Conservation (phyloP, 192 early-diverging fungal genomes). For the Mortierella alpina region DNA sequence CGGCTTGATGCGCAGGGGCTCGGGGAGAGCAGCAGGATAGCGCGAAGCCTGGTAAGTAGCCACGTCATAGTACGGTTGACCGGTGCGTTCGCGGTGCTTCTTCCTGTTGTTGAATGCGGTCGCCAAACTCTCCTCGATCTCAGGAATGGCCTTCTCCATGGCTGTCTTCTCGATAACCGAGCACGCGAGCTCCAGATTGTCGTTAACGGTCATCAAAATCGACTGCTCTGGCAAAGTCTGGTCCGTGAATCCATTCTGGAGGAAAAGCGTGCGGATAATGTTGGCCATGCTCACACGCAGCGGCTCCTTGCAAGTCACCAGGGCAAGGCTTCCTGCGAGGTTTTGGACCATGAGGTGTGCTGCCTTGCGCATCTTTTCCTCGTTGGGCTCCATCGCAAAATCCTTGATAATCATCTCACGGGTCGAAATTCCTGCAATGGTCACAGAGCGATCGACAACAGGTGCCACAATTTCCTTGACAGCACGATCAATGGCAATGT, state of each 20-base stretch:
- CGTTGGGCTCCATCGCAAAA: conserved; percentile 94
- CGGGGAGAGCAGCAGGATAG: conserved; percentile 89
- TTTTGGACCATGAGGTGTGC: conserved; percentile 97
- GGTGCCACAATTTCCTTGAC: conserved; percentile 90
- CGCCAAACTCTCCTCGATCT: conserved; percentile 89
- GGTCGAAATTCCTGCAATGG: conserved; percentile 92
- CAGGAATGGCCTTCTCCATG: conserved; percentile 93
- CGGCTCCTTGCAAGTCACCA: conserved; percentile 94
- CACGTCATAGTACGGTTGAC: conserved; percentile 93
- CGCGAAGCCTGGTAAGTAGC: conserved; percentile 78
- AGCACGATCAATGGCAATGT: conserved; percentile 88
- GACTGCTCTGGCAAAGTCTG: conserved; percentile 86
- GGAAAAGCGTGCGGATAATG: conserved; percentile 75
- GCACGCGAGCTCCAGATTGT: conserved; percentile 95
- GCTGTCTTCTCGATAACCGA: conserved; percentile 96
- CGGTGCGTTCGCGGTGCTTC: conserved; percentile 90
- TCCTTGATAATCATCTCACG: conserved; percentile 95
- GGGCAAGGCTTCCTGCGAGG: conserved; percentile 85
- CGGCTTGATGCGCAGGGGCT: conserved; percentile 85
- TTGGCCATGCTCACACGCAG: conserved; percentile 85
- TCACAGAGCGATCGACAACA: conserved; percentile 93
- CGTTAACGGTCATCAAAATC: conserved; percentile 84
- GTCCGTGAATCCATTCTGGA: conserved; percentile 82
- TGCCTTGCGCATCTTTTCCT: conserved; percentile 92
- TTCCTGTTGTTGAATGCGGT: conserved; percentile 77